Evolutionary conservation across 371 early-diverging fungal species (phyloP).

Genomic region (Dipsacomyces acuminosporus): DNA sequence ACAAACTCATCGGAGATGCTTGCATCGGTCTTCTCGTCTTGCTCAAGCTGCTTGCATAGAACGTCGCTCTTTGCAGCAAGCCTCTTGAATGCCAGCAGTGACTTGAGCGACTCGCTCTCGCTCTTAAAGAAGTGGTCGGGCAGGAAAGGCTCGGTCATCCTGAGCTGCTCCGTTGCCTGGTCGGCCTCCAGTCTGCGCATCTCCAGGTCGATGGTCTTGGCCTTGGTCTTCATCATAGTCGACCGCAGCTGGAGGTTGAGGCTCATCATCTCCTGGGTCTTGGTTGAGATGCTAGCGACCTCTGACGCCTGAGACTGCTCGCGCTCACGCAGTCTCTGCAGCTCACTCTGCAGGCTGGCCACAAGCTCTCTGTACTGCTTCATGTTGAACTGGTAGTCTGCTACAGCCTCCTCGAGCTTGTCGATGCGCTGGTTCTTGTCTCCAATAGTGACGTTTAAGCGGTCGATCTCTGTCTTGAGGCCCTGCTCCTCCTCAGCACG

Average conservation of each 20-base stretch:
- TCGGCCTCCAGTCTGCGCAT: conserved; percentile 76
- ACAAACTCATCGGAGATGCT: conserved; percentile 23
- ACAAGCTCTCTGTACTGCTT: conserved; percentile 84
- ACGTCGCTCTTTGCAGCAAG: conserved; percentile 75
- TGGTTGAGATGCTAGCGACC: conserved; percentile 53
- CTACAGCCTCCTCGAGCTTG: conserved; percentile 69
- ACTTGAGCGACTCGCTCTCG: conserved; percentile 73
- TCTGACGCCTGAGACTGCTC: conserved; percentile 56
- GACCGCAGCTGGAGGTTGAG: conserved; percentile 75
- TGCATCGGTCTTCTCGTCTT: conserved; percentile 28
- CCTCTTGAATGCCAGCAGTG: conserved; percentile 71
- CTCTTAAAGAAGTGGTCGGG: conserved; percentile 77
- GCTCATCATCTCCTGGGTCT: conserved; percentile 81
- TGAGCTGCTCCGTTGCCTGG: conserved; percentile 76
- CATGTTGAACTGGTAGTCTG: conserved; percentile 81
- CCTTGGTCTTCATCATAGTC: conserved; percentile 77
- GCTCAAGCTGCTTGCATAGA: conserved; percentile 68
- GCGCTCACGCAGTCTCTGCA: conserved; percentile 62
- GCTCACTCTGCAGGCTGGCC: conserved; percentile 64
- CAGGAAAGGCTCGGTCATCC: conserved; percentile 64
- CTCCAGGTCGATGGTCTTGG: conserved; percentile 84
- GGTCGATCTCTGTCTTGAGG: conserved; percentile 76
- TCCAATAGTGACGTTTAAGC: conserved; percentile 62
- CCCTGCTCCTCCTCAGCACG: conserved; percentile 83
- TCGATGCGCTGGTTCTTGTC: conserved; percentile 61